Evolutionary conservation across 116 monocot species (phyloP).

Genomic region (Posidonia oceanica): DNA sequence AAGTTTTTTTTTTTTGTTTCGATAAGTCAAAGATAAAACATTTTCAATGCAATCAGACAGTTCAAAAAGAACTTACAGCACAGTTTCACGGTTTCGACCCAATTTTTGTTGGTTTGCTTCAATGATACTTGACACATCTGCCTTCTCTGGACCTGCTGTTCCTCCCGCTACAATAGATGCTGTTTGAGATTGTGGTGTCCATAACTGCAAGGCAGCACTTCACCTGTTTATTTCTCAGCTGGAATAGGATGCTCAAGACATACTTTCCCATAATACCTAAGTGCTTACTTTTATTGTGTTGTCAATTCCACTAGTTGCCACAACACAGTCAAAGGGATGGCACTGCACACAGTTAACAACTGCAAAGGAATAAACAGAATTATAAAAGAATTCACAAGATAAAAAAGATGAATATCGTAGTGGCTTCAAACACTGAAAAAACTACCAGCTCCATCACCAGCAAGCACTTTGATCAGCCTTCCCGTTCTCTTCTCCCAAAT

Average conservation of each 20-base stretch:
- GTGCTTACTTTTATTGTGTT: slow-evolving; percentile 72
- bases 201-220: slow-evolving; percentile 37
- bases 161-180: slow-evolving; percentile 67
- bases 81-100: slow-evolving; percentile 36
- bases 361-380: slow-evolving; percentile 18
- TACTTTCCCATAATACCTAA: not conserved
- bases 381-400: not conserved
- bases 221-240: not conserved
- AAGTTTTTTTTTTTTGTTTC: no score
- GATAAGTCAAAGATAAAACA: not conserved
- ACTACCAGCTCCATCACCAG: slow-evolving; percentile 80
- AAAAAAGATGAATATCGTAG: slow-evolving; percentile 1
- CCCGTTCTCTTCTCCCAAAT: slow-evolving; percentile 98
- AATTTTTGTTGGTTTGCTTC: slow-evolving; percentile 73
- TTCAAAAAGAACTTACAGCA: slow-evolving; percentile 40
- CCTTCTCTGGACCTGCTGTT: slow-evolving; percentile 59
- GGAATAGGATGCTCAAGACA: not conserved
- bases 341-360: slow-evolving; percentile 97
- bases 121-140: slow-evolving; percentile 47
- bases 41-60: not conserved
- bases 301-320: slow-evolving; percentile 97
- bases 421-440: not conserved
- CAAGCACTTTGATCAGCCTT: slow-evolving; percentile 79
- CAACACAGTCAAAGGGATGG: slow-evolving; percentile 84
- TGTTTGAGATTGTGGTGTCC: slow-evolving; percentile 60